Percentiles rank a stretch among this genome's conserved stretches.
phyloP scores from a whole-genome alignment of 2,329 filamentous ascomycete genomes.

The Sporothrix curviconia region DNA sequence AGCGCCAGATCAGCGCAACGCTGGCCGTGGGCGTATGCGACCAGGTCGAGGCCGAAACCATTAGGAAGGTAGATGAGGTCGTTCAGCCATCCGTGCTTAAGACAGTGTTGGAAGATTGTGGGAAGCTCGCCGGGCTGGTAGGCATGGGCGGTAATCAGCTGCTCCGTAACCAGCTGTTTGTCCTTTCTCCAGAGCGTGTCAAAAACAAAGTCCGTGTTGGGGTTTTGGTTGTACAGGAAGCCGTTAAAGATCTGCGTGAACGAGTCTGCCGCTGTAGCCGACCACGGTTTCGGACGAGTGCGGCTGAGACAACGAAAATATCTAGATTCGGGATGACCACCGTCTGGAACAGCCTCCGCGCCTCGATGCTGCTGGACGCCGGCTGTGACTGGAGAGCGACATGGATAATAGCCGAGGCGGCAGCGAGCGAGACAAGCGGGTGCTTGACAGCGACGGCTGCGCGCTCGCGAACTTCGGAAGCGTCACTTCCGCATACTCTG shows the following conservation, averaged over 20 bases:
- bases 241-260: slow-evolving; percentile 72
- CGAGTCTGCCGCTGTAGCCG: slow-evolving; percentile 65
- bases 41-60: slow-evolving; percentile 81
- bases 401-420: slow-evolving; percentile 63
- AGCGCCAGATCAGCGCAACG: slow-evolving; percentile 71
- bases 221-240: slow-evolving; percentile 72
- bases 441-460: slow-evolving; percentile 65
- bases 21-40: slow-evolving; percentile 75
- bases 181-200: slow-evolving; percentile 90
- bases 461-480: slow-evolving; percentile 43
- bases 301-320: slow-evolving; percentile 71
- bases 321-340: slow-evolving; percentile 68
- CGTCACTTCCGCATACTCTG: slow-evolving; percentile 47
- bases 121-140: slow-evolving; percentile 60
- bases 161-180: slow-evolving; percentile 74
- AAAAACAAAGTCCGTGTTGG: slow-evolving; percentile 79
- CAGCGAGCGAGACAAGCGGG: slow-evolving; percentile 81
- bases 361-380: slow-evolving; percentile 56
- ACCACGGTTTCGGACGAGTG: slow-evolving; percentile 72
- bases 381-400: slow-evolving; percentile 56
- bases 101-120: slow-evolving; percentile 70
- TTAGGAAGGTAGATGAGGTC: slow-evolving; percentile 71
- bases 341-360: slow-evolving; percentile 59
- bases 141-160: slow-evolving; percentile 71
- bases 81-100: slow-evolving; percentile 77